These are phyloP conservation scores for Schizochytrium sp. DNA, from an alignment of 108 stramenopile genomes.

Conservation along the genomic window DNA sequence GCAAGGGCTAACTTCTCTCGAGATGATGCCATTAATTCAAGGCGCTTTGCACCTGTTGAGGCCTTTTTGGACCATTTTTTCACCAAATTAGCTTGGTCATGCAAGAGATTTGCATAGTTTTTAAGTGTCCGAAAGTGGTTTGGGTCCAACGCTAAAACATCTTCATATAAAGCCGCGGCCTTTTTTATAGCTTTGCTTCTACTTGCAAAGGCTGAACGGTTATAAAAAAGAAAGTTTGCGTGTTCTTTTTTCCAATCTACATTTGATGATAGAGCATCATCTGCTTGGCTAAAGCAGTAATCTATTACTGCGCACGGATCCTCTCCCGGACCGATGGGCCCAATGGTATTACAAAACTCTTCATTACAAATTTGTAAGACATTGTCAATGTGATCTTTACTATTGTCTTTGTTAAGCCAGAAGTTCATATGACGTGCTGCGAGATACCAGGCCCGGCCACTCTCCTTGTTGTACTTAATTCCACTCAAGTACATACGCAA, in stretches of 20 bases:
- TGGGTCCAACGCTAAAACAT: background rate
- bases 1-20: too few species aligned
- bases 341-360: background rate
- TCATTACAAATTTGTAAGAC: background rate
- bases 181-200: background rate
- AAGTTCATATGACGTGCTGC: background rate
- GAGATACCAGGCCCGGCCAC: slow-evolving; percentile 30
- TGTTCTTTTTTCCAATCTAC: slow-evolving; percentile 38
- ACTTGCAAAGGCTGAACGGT: background rate
- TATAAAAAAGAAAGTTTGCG: background rate
- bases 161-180: background rate
- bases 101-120: background rate
- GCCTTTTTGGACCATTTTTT: background rate
- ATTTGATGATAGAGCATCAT: background rate
- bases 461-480: background rate
- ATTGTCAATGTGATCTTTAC: background rate
- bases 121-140: slow-evolving; percentile 23
- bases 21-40: too few species aligned
- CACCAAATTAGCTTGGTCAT: background rate
- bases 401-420: background rate
- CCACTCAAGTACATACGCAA: slow-evolving; percentile 46
- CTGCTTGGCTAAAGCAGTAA: background rate
- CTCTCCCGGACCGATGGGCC: background rate
- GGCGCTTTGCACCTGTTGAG: background rate
- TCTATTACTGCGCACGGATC: background rate